These are phyloP conservation scores for Microstegium vimineum DNA, from an alignment of 176 grass and related monocot genomes.

Conservation along the genomic window DNA sequence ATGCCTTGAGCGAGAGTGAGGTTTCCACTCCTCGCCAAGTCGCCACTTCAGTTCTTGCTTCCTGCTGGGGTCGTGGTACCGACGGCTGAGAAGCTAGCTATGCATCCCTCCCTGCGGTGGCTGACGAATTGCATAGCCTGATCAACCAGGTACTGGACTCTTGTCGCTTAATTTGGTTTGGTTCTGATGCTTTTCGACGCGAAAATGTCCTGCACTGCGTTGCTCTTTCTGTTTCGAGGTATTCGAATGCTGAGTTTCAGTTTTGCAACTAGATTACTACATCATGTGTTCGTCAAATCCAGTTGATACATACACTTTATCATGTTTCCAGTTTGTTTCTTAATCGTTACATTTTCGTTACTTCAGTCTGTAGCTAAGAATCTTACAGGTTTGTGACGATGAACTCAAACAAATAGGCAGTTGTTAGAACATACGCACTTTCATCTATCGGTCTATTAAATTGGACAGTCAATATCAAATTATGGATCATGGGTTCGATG, in stretches of 20 bases:
- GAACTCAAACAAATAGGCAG: neutral
- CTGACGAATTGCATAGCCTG: neutral
- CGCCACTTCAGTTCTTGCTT: neutral
- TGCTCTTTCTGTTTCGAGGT: neutral
- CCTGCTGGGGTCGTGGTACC: neutral
- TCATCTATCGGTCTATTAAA: neutral
- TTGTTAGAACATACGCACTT: neutral
- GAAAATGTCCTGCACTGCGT: neutral
- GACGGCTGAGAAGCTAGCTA: neutral
- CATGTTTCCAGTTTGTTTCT: neutral
- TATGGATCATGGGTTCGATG: neutral
- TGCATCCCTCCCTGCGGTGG: neutral
- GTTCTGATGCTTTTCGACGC: neutral
- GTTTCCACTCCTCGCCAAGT: neutral
- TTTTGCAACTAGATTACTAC: neutral
- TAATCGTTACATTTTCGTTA: neutral
- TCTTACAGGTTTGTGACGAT: neutral
- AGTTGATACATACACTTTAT: neutral
- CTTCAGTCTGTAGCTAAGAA: neutral
- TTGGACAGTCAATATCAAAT: neutral
- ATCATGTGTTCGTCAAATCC: neutral
- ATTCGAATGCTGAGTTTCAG: neutral
- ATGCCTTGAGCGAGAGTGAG: neutral
- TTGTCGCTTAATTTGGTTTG: neutral
- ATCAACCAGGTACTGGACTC: neutral